These are phyloP conservation scores for Kodamaea sp. DNA, from an alignment of 1,139 yeast genomes.

Conservation along the genomic window DNA sequence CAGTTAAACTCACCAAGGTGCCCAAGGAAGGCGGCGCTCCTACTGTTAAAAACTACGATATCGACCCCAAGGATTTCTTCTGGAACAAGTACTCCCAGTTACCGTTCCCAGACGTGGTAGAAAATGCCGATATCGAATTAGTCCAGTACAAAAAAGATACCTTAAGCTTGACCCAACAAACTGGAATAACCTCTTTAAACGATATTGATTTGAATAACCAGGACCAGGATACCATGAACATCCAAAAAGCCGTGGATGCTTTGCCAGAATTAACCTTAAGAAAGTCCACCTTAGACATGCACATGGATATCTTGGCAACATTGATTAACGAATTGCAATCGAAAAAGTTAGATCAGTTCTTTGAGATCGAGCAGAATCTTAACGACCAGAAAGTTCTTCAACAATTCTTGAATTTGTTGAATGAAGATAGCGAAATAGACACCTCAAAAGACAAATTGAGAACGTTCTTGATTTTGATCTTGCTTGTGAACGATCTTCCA, in stretches of 20 bases:
- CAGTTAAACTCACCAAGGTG: slow-evolving; percentile 49
- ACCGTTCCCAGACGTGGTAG: slow-evolving; percentile 98
- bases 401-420: slow-evolving; percentile 58
- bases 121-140: slow-evolving; percentile 84
- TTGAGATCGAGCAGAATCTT: slow-evolving; percentile 86
- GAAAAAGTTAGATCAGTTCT: slow-evolving; percentile 83
- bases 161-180: slow-evolving; percentile 74
- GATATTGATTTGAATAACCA: slow-evolving; percentile 70
- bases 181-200: slow-evolving; percentile 69
- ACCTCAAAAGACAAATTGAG: slow-evolving; percentile 80
- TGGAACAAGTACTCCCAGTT: slow-evolving; percentile 83
- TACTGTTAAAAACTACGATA: slow-evolving; percentile 64
- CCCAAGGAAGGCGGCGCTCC: slow-evolving; percentile 30
- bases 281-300: slow-evolving; percentile 89
- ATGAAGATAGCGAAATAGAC: slow-evolving; percentile 38
- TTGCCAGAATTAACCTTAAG: slow-evolving; percentile 90
- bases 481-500: slow-evolving; percentile 55
- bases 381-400: slow-evolving; percentile 61
- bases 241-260: slow-evolving; percentile 87
- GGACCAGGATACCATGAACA: slow-evolving; percentile 66
- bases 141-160: slow-evolving; percentile 85
- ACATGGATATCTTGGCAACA: slow-evolving; percentile 91
- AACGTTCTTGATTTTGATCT: slow-evolving; percentile 75
- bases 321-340: slow-evolving; percentile 81
- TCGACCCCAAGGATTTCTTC: slow-evolving; percentile 90